Evolutionary conservation across 345 rosid genomes (phyloP).

Genomic region (Passiflora organensis): DNA sequence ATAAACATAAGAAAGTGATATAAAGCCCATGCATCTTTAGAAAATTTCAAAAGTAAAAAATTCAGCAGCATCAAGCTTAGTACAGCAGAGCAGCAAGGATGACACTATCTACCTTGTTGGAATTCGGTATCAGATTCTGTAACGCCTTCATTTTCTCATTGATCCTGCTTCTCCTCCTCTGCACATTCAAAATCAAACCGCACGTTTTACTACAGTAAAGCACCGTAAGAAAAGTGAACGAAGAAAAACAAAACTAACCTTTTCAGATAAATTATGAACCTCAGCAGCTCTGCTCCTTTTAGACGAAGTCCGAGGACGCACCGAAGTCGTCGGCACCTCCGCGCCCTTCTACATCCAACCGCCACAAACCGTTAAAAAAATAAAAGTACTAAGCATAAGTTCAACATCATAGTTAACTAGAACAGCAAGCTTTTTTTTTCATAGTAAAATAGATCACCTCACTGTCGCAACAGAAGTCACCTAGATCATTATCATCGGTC

Average conservation of each 20-base stretch:
- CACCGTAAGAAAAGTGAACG: neutral
- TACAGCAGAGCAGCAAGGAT: neutral
- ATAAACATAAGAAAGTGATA: conserved; percentile 7
- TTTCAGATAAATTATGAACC: conserved; percentile 93
- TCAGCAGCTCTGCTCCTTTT: conserved; percentile 96
- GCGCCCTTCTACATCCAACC: conserved; percentile 30
- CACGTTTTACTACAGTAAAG: neutral
- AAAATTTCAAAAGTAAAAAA: too few species aligned
- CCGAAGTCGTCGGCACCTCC: conserved; percentile 32
- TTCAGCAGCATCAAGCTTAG: neutral
- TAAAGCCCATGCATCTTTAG: too few species aligned
- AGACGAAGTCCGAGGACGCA: conserved; percentile 42
- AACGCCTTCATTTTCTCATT: conserved; percentile 98
- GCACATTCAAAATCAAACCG: conserved; percentile 20
- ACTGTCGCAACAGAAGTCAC: conserved; percentile 42
- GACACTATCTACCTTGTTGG: conserved; percentile 82
- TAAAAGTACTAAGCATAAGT: neutral
- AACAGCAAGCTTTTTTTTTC: too few species aligned
- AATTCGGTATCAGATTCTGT: conserved; percentile 86
- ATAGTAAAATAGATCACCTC: conserved; percentile 30
- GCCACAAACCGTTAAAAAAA: neutral
- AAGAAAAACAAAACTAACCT: conserved; percentile 44
- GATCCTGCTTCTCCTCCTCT: conserved; percentile 95
- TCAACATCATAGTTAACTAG: too few species aligned
- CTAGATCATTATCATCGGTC: conserved; percentile 17